Conservation (phyloP, 768 basidiomycete species). For the Tricholoma matsutake region DNA sequence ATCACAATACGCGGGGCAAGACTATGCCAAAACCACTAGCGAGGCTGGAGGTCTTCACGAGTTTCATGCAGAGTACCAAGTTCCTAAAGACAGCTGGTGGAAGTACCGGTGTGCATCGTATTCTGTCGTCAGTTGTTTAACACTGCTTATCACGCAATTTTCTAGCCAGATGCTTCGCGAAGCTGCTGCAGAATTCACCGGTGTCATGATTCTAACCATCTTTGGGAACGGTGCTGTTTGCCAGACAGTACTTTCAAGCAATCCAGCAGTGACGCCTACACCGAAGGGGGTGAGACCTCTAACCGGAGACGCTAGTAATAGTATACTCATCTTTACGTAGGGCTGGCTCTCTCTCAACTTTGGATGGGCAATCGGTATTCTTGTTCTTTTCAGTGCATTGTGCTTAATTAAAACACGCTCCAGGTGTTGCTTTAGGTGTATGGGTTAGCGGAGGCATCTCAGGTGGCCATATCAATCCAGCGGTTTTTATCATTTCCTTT, state of each 20-base stretch:
- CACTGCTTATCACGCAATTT: background rate
- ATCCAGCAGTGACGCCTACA: slow-evolving; percentile 34
- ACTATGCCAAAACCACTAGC: background rate
- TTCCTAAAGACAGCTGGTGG: slow-evolving; percentile 22
- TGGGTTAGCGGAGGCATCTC: slow-evolving; percentile 48
- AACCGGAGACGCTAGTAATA: background rate
- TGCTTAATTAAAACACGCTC: background rate
- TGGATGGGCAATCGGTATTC: slow-evolving; percentile 42
- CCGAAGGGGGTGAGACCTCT: slow-evolving; percentile 43
- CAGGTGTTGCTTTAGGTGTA: slow-evolving; percentile 45
- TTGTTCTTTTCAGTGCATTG: background rate
- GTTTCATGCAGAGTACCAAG: background rate
- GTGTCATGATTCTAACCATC: slow-evolving; percentile 50
- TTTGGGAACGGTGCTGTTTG: slow-evolving; percentile 49
- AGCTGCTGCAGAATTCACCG: slow-evolving; percentile 52
- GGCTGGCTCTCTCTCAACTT: slow-evolving; percentile 41
- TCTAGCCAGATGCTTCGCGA: slow-evolving; percentile 29
- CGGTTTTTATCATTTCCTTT: slow-evolving; percentile 20
- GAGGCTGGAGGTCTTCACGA: background rate
- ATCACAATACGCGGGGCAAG: background rate
- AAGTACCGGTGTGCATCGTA: slow-evolving; percentile 22
- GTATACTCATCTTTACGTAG: slow-evolving; percentile 17
- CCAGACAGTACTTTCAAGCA: slow-evolving; percentile 45
- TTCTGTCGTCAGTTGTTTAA: background rate
- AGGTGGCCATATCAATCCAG: slow-evolving; percentile 46